Conservation (phyloP, 805 yeast species). For the Suhomyces emberorum region DNA sequence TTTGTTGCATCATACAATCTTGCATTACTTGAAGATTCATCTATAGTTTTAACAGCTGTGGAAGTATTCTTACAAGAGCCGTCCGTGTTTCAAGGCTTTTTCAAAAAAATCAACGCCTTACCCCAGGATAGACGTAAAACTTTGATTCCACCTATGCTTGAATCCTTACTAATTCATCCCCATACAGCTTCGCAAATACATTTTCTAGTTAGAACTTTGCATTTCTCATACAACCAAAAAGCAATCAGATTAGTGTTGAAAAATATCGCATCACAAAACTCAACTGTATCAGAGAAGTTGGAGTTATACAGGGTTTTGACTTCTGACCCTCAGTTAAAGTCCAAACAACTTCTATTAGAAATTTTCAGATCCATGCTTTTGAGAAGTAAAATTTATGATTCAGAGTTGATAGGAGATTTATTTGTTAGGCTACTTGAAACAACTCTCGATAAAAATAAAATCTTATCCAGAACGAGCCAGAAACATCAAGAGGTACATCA, state of each 20-base stretch:
- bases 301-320: constrained; percentile 2
- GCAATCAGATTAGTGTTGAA: neutral
- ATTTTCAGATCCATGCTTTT: constrained; percentile 9
- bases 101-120: neutral
- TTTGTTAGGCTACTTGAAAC: constrained; percentile 12
- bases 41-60: constrained; percentile 2
- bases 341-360: constrained; percentile 10
- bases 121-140: neutral
- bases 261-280: neutral
- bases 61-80: constrained; percentile 1
- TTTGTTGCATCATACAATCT: constrained; percentile 3
- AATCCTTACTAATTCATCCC: neutral
- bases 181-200: neutral
- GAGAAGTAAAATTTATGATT: constrained; percentile 10
- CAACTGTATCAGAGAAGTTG: neutral
- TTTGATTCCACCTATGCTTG: neutral
- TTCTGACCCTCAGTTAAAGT: constrained; percentile 1
- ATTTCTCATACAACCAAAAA: neutral
- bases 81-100: neutral
- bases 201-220: neutral
- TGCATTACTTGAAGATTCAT: constrained; percentile 6
- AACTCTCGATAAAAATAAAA: constrained; percentile 10
- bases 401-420: constrained; percentile 6
- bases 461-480: constrained; percentile 3
- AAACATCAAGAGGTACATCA: constrained; percentile 1